A percentile compares a stretch with the other conserved stretches of the same genome.
Evolutionary conservation across 371 early-diverging fungal species (phyloP).

Genomic region (Mucor irregularis): DNA sequence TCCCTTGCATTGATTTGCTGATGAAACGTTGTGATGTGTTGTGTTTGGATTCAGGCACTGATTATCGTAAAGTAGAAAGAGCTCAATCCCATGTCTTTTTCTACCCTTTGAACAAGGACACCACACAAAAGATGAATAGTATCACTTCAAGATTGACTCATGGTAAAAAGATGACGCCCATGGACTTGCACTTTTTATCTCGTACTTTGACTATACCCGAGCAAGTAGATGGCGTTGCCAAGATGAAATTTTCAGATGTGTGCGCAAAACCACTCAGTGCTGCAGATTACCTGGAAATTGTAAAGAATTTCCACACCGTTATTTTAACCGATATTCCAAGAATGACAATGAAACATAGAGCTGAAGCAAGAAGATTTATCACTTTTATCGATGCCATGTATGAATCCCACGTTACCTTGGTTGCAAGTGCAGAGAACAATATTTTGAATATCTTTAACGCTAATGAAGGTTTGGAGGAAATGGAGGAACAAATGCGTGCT

Average conservation of each 20-base stretch:
- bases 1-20: slow-evolving; percentile 89
- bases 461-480: slow-evolving; percentile 41
- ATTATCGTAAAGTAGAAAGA: slow-evolving; percentile 75
- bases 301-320: slow-evolving; percentile 69
- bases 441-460: slow-evolving; percentile 71
- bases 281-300: slow-evolving; percentile 88
- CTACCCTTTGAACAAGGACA: slow-evolving; percentile 57
- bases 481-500: slow-evolving; percentile 40
- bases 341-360: slow-evolving; percentile 78
- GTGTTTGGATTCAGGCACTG: slow-evolving; percentile 84
- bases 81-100: slow-evolving; percentile 63
- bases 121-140: slow-evolving; percentile 40
- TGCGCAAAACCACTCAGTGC: slow-evolving; percentile 86
- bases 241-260: slow-evolving; percentile 77
- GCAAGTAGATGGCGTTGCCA: slow-evolving; percentile 70
- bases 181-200: slow-evolving; percentile 72
- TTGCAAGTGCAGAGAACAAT: slow-evolving; percentile 72
- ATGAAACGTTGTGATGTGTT: slow-evolving; percentile 81
- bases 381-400: slow-evolving; percentile 94
- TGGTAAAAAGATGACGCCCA: slow-evolving; percentile 34
- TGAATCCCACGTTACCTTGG: slow-evolving; percentile 65
- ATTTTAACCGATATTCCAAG: slow-evolving; percentile 85
- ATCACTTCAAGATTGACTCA: slow-evolving; percentile 37
- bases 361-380: slow-evolving; percentile 92
- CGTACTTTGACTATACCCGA: slow-evolving; percentile 65